These are phyloP conservation scores for Neurospora sp. DNA, from an alignment of 495 filamentous ascomycete species.

Conservation along the genomic window DNA sequence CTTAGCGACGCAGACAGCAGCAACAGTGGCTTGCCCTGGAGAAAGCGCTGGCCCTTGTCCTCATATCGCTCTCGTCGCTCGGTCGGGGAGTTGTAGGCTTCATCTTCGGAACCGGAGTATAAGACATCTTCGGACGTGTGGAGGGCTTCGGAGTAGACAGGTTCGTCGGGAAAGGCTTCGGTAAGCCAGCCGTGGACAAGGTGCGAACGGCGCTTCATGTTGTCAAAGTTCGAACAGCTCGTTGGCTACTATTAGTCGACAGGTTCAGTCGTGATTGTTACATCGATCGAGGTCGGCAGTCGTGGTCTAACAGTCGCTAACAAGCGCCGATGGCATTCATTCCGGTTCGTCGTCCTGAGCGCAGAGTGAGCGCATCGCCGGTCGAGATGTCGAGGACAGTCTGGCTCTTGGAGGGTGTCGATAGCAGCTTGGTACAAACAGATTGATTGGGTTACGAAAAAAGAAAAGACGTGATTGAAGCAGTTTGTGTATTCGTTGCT, in stretches of 20 bases:
- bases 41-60: slow-evolving; percentile 45
- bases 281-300: neutral
- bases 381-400: neutral
- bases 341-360: neutral
- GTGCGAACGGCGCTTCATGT: neutral
- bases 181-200: slow-evolving; percentile 8
- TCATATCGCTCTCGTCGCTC: slow-evolving; percentile 49
- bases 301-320: neutral
- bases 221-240: neutral
- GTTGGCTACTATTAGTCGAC: neutral
- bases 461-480: neutral
- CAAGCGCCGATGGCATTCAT: neutral
- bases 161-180: slow-evolving; percentile 14
- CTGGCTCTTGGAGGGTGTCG: neutral
- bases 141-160: slow-evolving; percentile 35
- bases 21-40: slow-evolving; percentile 45
- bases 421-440: neutral
- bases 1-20: slow-evolving; percentile 52
- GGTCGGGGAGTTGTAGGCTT: slow-evolving; percentile 34
- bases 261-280: neutral
- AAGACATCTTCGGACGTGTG: slow-evolving; percentile 31
- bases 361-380: neutral
- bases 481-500: neutral
- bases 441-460: neutral
- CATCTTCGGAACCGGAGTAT: slow-evolving; percentile 48